Evolutionary conservation across 2,329 filamentous ascomycete genomes (phyloP).

Genomic region (Mollisia scopiformis): DNA sequence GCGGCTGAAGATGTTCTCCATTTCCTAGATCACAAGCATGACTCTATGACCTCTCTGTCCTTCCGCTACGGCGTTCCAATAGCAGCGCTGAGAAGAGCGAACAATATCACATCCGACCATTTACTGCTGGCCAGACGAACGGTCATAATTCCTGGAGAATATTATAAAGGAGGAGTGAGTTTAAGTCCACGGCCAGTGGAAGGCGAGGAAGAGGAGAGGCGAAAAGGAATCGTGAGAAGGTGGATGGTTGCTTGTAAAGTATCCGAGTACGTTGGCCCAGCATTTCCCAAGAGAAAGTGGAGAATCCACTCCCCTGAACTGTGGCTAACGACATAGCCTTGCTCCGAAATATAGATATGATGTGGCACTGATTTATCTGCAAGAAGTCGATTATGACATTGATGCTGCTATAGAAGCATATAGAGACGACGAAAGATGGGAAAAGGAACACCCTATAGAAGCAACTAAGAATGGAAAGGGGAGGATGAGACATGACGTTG

Average conservation of each 20-base stretch:
- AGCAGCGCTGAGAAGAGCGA: slow-evolving; percentile 62
- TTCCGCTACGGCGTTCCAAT: slow-evolving; percentile 73
- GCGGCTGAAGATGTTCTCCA: slow-evolving; percentile 69
- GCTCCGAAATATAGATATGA: slow-evolving; percentile 55
- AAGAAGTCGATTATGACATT: slow-evolving; percentile 69
- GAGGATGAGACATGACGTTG: slow-evolving; percentile 38
- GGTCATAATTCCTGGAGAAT: slow-evolving; percentile 70
- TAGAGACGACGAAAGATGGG: slow-evolving; percentile 76
- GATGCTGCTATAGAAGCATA: slow-evolving; percentile 65
- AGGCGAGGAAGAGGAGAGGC: slow-evolving; percentile 72
- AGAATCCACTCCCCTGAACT: background rate
- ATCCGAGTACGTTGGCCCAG: slow-evolving; percentile 59
- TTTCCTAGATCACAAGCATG: slow-evolving; percentile 71
- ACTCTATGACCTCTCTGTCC: slow-evolving; percentile 69
- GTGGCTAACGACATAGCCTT: slow-evolving; percentile 36
- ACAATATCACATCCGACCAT: slow-evolving; percentile 73
- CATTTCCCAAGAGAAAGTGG: background rate
- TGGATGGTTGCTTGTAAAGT: slow-evolving; percentile 84
- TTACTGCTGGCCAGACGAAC: slow-evolving; percentile 70
- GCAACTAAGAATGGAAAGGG: slow-evolving; percentile 47
- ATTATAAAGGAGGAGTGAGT: slow-evolving; percentile 68
- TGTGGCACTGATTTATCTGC: slow-evolving; percentile 73
- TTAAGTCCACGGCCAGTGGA: slow-evolving; percentile 73
- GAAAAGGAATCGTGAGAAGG: slow-evolving; percentile 70
- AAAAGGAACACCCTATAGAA: slow-evolving; percentile 65